Base-by-base conservation (phyloP, 148 eudicot genomes). In the Pharnaceum exiguum region DNA sequence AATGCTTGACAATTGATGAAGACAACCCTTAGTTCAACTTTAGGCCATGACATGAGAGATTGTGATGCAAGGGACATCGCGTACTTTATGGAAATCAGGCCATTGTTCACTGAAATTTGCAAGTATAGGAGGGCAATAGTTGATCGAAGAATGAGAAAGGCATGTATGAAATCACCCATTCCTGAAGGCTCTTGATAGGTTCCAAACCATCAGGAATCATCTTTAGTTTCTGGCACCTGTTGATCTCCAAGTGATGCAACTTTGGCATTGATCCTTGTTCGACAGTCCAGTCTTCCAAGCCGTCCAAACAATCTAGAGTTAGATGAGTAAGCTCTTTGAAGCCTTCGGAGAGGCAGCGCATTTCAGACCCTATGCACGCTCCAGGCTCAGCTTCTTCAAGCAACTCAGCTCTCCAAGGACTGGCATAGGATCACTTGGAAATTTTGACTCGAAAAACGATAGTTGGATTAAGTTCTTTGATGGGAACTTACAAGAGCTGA, bases 371-470 rank as follows among this genome's bases (percentile, higher is more conserved):
- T 18, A 59, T 30, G 18, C 28, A n/a, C 51, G 39, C 45, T 49
- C 63, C 33, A 67, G 51, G 13, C 29, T 59, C 2, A 67, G 46
- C 37, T 23, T 26, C 65, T 43, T 59, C 37, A 67, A 44, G 1
- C 21, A 5, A 51, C 11, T 5, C 8, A 67, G 32, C 2, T 51
- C 43, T 38, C 35, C 59, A 10, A 67, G 65, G 35, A 44, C 45
- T 25, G 51, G 46, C 65, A 59, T 67, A 7, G 71, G 71, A 32
- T 67, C 65, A 22, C 5, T 27, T 16, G 12, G n/a, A 26, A 67
- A 40, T 40, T 18, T 23, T 3, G 64, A 58, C 17, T 19, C 30
- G 5, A 25, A 2, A 0, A 67, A 7, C 0, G 58, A 37, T 42
- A 50, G 7, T 31, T 22, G 19, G 28, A 22, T 27, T 9, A 66